Percentiles rank a stretch among this genome's conserved stretches.
phyloP scores from a whole-genome alignment of 768 basidiomycete species.

The Mycena albidolilacea region DNA sequence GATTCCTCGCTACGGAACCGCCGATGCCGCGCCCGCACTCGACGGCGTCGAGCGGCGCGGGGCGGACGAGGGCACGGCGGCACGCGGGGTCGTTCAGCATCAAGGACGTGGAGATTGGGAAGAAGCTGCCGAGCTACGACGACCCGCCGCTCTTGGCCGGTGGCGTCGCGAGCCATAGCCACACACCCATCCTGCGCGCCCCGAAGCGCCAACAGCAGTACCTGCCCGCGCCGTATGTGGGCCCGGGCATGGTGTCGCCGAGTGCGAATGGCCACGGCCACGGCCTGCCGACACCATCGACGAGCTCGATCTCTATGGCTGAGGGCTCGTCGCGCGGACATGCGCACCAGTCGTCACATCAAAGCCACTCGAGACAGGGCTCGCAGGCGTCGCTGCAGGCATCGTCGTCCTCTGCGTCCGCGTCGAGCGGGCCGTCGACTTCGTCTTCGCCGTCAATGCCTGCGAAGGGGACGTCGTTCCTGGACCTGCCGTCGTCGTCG shows the following conservation, averaged over 20 bases:
- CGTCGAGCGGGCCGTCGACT: slow-evolving; percentile 48
- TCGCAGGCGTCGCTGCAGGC: slow-evolving; percentile 58
- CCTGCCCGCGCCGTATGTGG: slow-evolving; percentile 53
- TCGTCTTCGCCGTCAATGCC: slow-evolving; percentile 57
- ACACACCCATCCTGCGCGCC: slow-evolving; percentile 61
- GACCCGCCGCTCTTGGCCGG: slow-evolving; percentile 54
- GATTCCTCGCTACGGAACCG: slow-evolving; percentile 25
- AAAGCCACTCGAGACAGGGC: slow-evolving; percentile 54
- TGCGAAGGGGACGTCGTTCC: slow-evolving; percentile 50
- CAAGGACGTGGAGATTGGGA: slow-evolving; percentile 93
- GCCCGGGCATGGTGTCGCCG: slow-evolving; percentile 25
- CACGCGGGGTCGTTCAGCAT: slow-evolving; percentile 97
- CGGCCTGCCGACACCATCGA: slow-evolving; percentile 8
- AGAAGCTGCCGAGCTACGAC: slow-evolving; percentile 79
- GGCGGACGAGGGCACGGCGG: slow-evolving; percentile 69
- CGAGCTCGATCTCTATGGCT: slow-evolving; percentile 20
- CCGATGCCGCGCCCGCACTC: slow-evolving; percentile 25
- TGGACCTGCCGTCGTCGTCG: slow-evolving; percentile 68
- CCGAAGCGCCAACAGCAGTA: slow-evolving; percentile 62
- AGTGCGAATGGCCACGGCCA: not conserved
- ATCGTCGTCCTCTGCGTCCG: slow-evolving; percentile 57
- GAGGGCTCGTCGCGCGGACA: slow-evolving; percentile 39
- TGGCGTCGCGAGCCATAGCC: slow-evolving; percentile 53
- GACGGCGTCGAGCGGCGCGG: slow-evolving; percentile 23
- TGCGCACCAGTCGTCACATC: not conserved